Evolutionary conservation across 768 basidiomycete genomes (phyloP).

Genomic region (Rhizopogon rudus): DNA sequence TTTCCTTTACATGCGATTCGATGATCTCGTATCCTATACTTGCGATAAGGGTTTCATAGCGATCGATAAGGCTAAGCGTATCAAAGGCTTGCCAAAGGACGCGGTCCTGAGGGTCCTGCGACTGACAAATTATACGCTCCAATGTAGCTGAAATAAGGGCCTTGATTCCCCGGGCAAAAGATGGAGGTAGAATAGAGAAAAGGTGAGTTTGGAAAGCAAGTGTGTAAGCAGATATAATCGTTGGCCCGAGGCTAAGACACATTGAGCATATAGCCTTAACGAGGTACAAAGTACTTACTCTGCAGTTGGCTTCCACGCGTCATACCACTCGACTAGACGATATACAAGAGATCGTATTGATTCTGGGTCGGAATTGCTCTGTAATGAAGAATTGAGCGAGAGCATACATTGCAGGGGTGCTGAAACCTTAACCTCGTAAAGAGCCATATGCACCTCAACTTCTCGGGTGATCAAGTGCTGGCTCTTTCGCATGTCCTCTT

Average conservation of each 20-base stretch:
- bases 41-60: slow-evolving; percentile 79
- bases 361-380: slow-evolving; percentile 45
- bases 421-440: slow-evolving; percentile 50
- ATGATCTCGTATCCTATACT: slow-evolving; percentile 86
- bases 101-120: slow-evolving; percentile 26
- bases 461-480: slow-evolving; percentile 60
- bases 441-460: slow-evolving; percentile 48
- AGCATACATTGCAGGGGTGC: neutral
- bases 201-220: slow-evolving; percentile 70
- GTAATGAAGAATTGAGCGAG: neutral
- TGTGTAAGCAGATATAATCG: slow-evolving; percentile 56
- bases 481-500: slow-evolving; percentile 61
- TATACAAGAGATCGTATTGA: slow-evolving; percentile 51
- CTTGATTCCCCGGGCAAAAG: slow-evolving; percentile 67
- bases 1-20: slow-evolving; percentile 61
- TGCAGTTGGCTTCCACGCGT: slow-evolving; percentile 62
- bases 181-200: slow-evolving; percentile 64
- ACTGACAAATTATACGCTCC: slow-evolving; percentile 14
- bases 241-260: slow-evolving; percentile 48
- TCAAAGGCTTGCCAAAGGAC: slow-evolving; percentile 60
- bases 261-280: slow-evolving; percentile 7
- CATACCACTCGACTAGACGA: slow-evolving; percentile 67
- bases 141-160: slow-evolving; percentile 58
- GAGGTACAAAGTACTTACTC: slow-evolving; percentile 42
- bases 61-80: slow-evolving; percentile 68